Evolutionary conservation across 192 early-diverging fungal species (phyloP).

Genomic region (Coemansia sp.): DNA sequence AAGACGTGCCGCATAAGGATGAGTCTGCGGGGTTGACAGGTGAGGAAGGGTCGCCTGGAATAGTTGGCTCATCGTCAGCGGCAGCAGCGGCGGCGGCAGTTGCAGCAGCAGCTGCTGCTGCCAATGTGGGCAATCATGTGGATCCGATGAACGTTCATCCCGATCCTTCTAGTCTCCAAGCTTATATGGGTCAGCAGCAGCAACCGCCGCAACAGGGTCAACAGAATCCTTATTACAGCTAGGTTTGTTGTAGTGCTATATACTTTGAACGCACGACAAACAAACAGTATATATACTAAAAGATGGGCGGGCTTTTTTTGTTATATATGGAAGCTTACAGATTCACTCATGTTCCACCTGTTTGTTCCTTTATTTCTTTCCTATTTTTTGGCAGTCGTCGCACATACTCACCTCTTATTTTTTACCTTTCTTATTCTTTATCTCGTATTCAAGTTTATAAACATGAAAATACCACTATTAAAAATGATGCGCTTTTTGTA

Average conservation of each 20-base stretch:
- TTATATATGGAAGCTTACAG: too few relatives aligned
- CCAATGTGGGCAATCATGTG: slow-evolving; percentile 16
- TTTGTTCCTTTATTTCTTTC: slow-evolving; percentile 8
- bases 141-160: slow-evolving; percentile 32
- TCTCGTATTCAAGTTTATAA: background rate
- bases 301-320: background rate
- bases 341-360: too few relatives aligned
- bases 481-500: background rate
- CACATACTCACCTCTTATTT: background rate
- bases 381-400: background rate
- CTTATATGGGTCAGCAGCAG: slow-evolving; percentile 35
- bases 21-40: slow-evolving; percentile 20
- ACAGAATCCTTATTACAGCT: slow-evolving; percentile 47
- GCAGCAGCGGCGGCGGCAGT: slow-evolving; percentile 19
- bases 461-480: background rate
- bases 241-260: background rate
- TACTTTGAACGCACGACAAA: too few relatives aligned
- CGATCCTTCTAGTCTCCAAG: slow-evolving; percentile 33
- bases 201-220: slow-evolving; percentile 10
- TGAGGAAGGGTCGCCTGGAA: slow-evolving; percentile 20
- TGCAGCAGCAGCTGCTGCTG: slow-evolving; percentile 16
- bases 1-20: slow-evolving; percentile 32
- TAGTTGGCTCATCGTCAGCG: slow-evolving; percentile 5
- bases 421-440: background rate
- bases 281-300: too few relatives aligned